Base-by-base conservation (phyloP, 2,329 filamentous ascomycete genomes). In the Waltergamsia citrina region DNA sequence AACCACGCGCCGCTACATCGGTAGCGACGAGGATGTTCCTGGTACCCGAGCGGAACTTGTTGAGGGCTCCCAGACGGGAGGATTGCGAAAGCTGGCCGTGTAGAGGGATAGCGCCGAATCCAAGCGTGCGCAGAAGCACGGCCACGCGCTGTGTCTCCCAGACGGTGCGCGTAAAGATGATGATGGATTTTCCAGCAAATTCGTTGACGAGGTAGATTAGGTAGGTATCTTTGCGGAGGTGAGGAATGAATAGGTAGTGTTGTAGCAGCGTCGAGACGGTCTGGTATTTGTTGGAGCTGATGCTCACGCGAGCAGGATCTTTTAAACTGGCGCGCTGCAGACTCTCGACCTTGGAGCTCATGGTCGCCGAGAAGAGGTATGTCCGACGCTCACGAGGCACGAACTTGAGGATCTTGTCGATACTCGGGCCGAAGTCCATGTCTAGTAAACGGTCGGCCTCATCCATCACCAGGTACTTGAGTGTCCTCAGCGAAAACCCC, bases 401-500 rank as follows among this genome's bases (percentile, higher is more conserved):
- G 18, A 93, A 85, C 57, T 92, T 90, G 33, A 96, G 72, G 35
- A 95, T 86, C 60, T 94, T 94, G 59, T 95, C 86, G 24, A 96
- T 75, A 16, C 88, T 82, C 3, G 87, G 85, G 1, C 88, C 88
- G 46, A 96, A 96, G 55, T 95, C 88, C 54, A 95, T 79, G 52
- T 98, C 92, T 2, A 96, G 73, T 8, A 96, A 69, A 38, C 88
- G 71, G 56, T 96, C 90, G 17, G 90, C 90, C 62, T 95, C 90
- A 51, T 95, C 90, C 75, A 96, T 87, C 41, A 95, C 88, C 4
- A 96, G 67, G 51, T 90, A 94, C 51, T 88, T 88, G 24, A 95
- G 65, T 4, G 73, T 71, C 20, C 82, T 74, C 32, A 96, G 63
- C 2, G 82, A 88, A 60, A 98, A 96, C 9, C 92, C 90, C 57